These are phyloP conservation scores for Alisma plantagoaquatica DNA, from an alignment of 106 monocot genomes.

Conservation along the genomic window DNA sequence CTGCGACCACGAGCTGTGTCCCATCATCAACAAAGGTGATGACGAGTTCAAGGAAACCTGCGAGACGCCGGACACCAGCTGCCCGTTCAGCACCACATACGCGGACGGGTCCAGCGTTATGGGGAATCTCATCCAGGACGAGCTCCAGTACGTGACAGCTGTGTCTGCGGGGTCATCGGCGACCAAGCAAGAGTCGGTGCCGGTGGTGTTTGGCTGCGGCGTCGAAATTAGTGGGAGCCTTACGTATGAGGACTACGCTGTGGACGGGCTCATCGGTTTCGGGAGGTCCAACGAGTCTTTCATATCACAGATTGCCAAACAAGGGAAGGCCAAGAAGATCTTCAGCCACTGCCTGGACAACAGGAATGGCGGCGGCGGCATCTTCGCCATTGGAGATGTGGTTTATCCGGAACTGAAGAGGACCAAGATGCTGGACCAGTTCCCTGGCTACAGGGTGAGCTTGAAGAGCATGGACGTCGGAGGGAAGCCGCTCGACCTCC, in stretches of 20 bases:
- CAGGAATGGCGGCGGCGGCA: not conserved
- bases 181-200: not conserved
- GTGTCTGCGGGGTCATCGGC: not conserved
- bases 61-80: not conserved
- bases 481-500: not conserved
- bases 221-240: not conserved
- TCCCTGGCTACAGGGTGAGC: not conserved
- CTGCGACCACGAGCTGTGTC: not conserved
- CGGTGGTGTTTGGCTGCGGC: not conserved
- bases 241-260: not conserved
- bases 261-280: not conserved
- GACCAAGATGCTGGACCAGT: not conserved
- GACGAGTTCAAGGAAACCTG: not conserved
- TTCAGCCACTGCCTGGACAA: not conserved
- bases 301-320: not conserved
- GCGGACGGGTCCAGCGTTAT: not conserved
- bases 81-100: not conserved
- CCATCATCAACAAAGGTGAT: not conserved
- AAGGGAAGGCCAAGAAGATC: not conserved
- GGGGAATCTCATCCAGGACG: not conserved
- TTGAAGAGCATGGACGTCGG: not conserved
- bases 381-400: not conserved
- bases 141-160: not conserved
- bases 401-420: not conserved
- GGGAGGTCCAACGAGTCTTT: not conserved